Evolutionary conservation across 305 asterid species (phyloP).

Genomic region (Solanum chacoense): DNA sequence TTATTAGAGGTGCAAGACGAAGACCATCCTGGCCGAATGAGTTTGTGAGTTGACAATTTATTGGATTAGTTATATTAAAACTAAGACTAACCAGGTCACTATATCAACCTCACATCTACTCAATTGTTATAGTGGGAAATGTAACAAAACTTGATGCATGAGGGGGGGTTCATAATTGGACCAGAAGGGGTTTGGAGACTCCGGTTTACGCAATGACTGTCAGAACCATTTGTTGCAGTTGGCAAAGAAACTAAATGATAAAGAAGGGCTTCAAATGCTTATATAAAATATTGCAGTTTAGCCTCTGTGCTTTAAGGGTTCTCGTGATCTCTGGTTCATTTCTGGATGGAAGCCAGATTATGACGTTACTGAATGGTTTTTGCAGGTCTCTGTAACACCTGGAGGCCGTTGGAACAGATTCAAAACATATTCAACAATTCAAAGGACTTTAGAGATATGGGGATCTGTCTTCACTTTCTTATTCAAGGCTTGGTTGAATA

Average conservation of each 20-base stretch:
- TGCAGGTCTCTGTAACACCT: slow-evolving; percentile 82
- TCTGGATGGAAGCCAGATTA: not conserved
- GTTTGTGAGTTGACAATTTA: not conserved
- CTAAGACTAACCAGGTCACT: not conserved
- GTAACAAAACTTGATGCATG: not conserved
- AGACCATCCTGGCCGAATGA: not conserved
- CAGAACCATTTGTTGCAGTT: not conserved
- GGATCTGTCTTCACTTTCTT: slow-evolving; percentile 77
- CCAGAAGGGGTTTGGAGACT: not conserved
- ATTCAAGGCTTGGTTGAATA: slow-evolving; percentile 79
- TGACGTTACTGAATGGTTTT: not conserved
- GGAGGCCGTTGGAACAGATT: slow-evolving; percentile 97
- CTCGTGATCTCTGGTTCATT: not conserved
- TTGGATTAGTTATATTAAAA: not conserved
- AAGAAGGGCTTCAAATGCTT: not conserved
- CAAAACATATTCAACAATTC: slow-evolving; percentile 88
- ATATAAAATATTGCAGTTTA: not conserved
- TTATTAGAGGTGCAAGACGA: not conserved
- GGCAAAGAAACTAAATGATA: not conserved
- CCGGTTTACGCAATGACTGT: not conserved
- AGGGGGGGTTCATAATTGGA: not conserved
- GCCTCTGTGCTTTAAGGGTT: not conserved
- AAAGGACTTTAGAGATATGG: slow-evolving; percentile 96
- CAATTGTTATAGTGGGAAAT: not conserved
- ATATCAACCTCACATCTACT: not conserved